Conservation (phyloP, 179 eudicot species). For the Actinidia arguta region DNA sequence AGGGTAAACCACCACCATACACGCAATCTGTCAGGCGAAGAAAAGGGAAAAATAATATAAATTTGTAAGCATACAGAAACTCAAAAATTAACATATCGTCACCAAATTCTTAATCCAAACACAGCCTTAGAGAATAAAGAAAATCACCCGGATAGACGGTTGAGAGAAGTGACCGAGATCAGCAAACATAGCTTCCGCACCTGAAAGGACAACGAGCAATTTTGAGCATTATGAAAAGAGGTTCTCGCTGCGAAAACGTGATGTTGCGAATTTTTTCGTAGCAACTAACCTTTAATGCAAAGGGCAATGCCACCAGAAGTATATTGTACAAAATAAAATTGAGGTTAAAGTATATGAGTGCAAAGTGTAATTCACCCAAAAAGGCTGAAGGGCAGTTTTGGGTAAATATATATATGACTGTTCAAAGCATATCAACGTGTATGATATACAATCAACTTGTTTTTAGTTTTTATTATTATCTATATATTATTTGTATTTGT, state of each 20-base stretch:
- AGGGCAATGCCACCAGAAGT: slow-evolving; percentile 91
- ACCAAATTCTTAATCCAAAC: too few relatives aligned
- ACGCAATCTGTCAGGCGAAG: slow-evolving; percentile 45
- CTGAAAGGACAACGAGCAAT: slow-evolving; percentile 26
- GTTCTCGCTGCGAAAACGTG: neutral
- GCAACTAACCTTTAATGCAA: slow-evolving; percentile 69
- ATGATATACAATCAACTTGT: too few relatives aligned
- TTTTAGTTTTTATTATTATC: too few relatives aligned
- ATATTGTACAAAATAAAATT: too few relatives aligned
- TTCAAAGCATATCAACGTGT: too few relatives aligned
- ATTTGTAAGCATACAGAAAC: neutral
- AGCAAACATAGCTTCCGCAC: slow-evolving; percentile 33
- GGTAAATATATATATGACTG: too few relatives aligned
- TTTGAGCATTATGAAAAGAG: neutral
- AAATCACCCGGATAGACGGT: slow-evolving; percentile 18
- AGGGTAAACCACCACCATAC: slow-evolving; percentile 56
- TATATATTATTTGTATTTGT: too few relatives aligned
- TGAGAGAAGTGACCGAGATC: slow-evolving; percentile 31
- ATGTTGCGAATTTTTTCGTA: neutral
- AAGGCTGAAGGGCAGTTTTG: too few relatives aligned
- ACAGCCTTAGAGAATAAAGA: too few relatives aligned
- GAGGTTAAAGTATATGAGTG: too few relatives aligned
- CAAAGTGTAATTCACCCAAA: too few relatives aligned
- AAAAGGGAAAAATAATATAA: neutral
- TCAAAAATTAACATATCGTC: too few relatives aligned